Evolutionary conservation across 2,329 filamentous ascomycete genomes (phyloP), one percentile per base, ranked within the genome.

Genomic region (Remersonia thermophila): DNA sequence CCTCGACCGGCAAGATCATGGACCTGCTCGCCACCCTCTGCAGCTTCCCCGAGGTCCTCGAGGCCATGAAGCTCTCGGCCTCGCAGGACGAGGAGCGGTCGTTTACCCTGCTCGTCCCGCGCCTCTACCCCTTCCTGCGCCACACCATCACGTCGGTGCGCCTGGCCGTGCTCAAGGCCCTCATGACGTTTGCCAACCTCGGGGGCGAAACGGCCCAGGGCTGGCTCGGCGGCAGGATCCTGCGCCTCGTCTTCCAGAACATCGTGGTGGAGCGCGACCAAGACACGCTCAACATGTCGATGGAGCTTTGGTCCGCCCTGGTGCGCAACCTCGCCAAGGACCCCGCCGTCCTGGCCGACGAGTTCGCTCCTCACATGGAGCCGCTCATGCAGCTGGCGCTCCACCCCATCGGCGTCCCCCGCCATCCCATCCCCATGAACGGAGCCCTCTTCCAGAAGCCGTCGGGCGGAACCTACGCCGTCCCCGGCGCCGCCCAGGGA

Each of bases 1-100:
- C 91, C 3, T 96, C 91, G 56, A 98, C 93, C 8, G 91, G 91
- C 32, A 93, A 86, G 38, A 93, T 98, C 37, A 98, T 98, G 93
- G 93, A 98, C 56, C 72, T 98, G 28, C 69, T 98, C 13, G 91
- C 93, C 11, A 96, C 91, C 41, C 74, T 98, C 2, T 98, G 91
- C 62, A 82, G 86, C 44, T 98, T 95, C 63, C 83, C 83, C 1
- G 76, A 94, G 60, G 89, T 96, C 7, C 63, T 98, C 23, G 77
- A 89, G 42, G 83, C 89, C 11, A 98, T 98, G 91, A 93, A 93
- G 60, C 65, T 67, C 20, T 94, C 93, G 38, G 89, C 89, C 7
- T 75, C 77, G 7, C 70, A 81, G 50, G 83, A 95, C 51, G 73
- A 84, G 10, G 80, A 87, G 48, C 80, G 89, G 37, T 94, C 89